These are phyloP conservation scores for Pseudogymnoascus sp. DNA, from an alignment of 2,329 filamentous ascomycete genomes.

Conservation along the genomic window DNA sequence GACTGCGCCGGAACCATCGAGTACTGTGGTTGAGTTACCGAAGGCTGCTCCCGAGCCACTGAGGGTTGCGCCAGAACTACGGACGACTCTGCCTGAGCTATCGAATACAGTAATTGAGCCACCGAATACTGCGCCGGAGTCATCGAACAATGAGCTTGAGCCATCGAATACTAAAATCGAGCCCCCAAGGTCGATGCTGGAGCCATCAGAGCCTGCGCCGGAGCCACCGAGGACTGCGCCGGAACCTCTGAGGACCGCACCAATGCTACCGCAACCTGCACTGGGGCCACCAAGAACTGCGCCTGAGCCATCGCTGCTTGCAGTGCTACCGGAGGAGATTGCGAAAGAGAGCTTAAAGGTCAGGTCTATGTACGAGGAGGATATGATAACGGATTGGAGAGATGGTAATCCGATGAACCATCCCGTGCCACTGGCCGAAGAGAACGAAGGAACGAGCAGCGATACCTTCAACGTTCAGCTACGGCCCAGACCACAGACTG, in stretches of 20 bases:
- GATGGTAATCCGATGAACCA: slow-evolving; percentile 1
- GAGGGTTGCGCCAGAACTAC: background rate
- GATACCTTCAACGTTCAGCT: slow-evolving; percentile 3
- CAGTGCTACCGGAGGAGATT: slow-evolving; percentile 19
- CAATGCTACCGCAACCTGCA: background rate
- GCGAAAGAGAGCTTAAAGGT: slow-evolving; percentile 29
- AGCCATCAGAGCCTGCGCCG: background rate
- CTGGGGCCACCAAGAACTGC: background rate
- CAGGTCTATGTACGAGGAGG: slow-evolving; percentile 28
- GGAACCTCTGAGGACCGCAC: background rate
- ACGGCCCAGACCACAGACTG: slow-evolving; percentile 18
- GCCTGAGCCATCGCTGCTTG: background rate
- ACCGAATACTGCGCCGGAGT: background rate
- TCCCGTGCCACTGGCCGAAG: background rate
- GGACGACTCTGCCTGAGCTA: background rate
- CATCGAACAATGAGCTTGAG: background rate
- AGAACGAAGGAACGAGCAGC: background rate
- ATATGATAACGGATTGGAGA: slow-evolving; percentile 7
- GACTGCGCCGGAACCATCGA: background rate
- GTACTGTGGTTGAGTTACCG: background rate
- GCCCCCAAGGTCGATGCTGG: background rate
- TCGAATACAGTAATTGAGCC: background rate
- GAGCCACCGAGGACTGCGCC: background rate
- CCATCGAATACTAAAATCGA: background rate
- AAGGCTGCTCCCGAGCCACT: background rate